phyloP scores from a whole-genome alignment of 148 eudicot genomes.

The Amaranthus palmeri region DNA sequence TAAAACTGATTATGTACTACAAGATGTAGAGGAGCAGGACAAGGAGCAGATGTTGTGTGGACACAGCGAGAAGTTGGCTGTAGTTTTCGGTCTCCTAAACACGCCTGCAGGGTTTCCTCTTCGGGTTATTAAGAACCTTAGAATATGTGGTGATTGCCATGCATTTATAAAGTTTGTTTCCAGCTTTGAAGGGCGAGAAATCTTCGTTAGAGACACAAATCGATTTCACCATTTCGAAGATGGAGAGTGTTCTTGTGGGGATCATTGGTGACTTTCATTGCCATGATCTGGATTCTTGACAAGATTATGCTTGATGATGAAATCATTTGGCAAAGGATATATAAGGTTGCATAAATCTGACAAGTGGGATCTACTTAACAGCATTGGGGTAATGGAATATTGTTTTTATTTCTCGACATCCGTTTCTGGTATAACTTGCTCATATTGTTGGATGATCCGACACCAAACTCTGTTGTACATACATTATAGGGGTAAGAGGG shows the following conservation, averaged over 20 bases:
- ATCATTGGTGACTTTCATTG: constrained; percentile 56
- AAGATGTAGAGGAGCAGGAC: constrained; percentile 81
- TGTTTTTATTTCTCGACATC: too few species aligned
- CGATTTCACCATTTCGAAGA: constrained; percentile 83
- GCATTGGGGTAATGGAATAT: too few species aligned
- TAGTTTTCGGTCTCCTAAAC: constrained; percentile 53
- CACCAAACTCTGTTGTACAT: too few species aligned
- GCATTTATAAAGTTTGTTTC: constrained; percentile 62
- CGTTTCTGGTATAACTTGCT: too few species aligned
- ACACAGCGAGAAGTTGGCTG: constrained; percentile 76
- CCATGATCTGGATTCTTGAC: not conserved
- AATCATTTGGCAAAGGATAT: not conserved
- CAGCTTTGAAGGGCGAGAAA: constrained; percentile 54
- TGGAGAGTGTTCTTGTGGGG: constrained; percentile 85
- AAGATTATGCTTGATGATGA: not conserved
- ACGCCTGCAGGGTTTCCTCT: constrained; percentile 56
- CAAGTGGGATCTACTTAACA: too few species aligned
- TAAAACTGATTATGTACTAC: constrained; percentile 53
- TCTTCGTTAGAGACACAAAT: constrained; percentile 71
- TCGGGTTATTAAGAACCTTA: constrained; percentile 68
- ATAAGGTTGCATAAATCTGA: too few species aligned
- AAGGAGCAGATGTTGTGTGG: constrained; percentile 76
- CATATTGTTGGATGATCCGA: too few species aligned
- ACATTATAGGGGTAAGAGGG: too few species aligned
- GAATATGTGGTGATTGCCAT: constrained; percentile 81